Evolutionary conservation across 202 grass and related monocot species (phyloP), one percentile per base, ranked within the genome.

Genomic region (Setaria viridis): DNA sequence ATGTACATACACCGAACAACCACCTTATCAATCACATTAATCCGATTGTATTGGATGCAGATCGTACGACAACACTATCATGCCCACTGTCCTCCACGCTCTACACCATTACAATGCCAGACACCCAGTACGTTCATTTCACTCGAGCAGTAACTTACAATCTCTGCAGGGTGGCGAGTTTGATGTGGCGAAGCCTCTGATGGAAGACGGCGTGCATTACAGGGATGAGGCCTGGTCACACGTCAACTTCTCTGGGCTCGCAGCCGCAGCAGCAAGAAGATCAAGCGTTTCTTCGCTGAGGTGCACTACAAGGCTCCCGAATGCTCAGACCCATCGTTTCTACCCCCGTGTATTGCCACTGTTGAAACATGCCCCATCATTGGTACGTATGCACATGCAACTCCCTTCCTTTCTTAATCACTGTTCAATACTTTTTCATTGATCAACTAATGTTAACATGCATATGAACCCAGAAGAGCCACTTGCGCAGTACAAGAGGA

Each of bases 291-390:
- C 29, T 79, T 79, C 16, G 59, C 76, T 11, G 76, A 79, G 30
- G 30, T 79, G 15, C 77, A 79, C 29, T 65, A 66, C 60, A 66
- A 35, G 34, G 2, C 34, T 35, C 34, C 34, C 34, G 34, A 35
- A 35, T 35, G 34, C 34, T 35, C 34, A 35, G 34, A 35, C 3
- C 34, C 34, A 35, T 35, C 34, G 34, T 35, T 35, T 35, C 34
- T 35, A 35, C 34, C 34, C 34, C 34, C 34, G 34, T 19, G 17
- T n/a, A 13, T 66, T 13, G 25, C 59, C 29, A 66, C 49, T 5
- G 77, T 79, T 66, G 77, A 79, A 37, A 50, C 32, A 66, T 79
- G 77, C 45, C 66, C 60, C 9, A 66, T 79, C 60, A 79, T 79
- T 35, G 34, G 34, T 35, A 35, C 3, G 34, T 35, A 35, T 35